Conservation (phyloP, 2,329 filamentous ascomycete species). For the Diplodia seriata region DNA sequence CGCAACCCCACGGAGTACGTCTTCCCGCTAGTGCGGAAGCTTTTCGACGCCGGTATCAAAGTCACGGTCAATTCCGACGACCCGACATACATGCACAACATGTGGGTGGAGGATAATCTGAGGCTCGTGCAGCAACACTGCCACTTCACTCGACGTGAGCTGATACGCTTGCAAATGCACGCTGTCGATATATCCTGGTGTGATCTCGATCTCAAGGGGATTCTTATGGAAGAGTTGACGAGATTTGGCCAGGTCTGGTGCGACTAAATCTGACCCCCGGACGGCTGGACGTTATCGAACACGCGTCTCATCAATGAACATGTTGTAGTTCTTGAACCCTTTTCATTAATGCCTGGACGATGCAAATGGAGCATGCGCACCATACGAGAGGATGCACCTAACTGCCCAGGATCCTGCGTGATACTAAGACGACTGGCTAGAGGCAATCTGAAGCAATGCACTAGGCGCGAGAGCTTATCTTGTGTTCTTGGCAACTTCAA, state of each 20-base stretch:
- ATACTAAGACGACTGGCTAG: too few species aligned
- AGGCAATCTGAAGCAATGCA: not conserved
- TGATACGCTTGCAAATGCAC: slow-evolving; percentile 52
- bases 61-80: slow-evolving; percentile 59
- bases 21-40: slow-evolving; percentile 53
- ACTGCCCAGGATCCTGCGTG: too few species aligned
- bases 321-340: not conserved
- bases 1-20: slow-evolving; percentile 52
- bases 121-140: slow-evolving; percentile 54
- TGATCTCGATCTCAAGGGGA: slow-evolving; percentile 46
- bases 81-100: slow-evolving; percentile 59
- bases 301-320: not conserved
- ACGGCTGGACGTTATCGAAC: not conserved
- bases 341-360: not conserved
- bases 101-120: slow-evolving; percentile 59
- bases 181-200: slow-evolving; percentile 59
- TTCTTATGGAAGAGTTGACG: slow-evolving; percentile 33
- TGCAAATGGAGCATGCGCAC: too few species aligned
- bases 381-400: too few species aligned
- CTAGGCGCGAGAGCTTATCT: not conserved
- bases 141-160: slow-evolving; percentile 50
- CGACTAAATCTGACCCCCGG: not conserved
- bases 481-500: not conserved
- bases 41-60: slow-evolving; percentile 55
- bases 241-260: not conserved